Evolutionary conservation across 495 filamentous ascomycete species (phyloP), one percentile per base, ranked within the genome.

Genomic region (Penicillium mononematosum): DNA sequence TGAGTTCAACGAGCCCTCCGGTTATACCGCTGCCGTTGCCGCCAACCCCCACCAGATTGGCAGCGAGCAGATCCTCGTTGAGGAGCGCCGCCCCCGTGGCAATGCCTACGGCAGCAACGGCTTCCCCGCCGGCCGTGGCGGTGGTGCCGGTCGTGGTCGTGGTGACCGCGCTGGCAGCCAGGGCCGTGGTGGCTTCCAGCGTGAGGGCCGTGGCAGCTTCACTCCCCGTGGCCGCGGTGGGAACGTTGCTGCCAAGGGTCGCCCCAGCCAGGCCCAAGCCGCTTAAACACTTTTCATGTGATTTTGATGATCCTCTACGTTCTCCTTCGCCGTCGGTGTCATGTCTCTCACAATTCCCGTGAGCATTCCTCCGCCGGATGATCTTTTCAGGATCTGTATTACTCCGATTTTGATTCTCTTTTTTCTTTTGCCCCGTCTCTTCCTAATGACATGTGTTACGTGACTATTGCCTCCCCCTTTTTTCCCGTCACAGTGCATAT

Each of bases 1-100:
- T 58, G 95, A 98, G 67, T 98, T 95, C 68, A 85, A 84, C 62
- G 88, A 88, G 39, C 65, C 82, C 45, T 80, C 90, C 45, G 90
- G 83, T 20, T 97, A 93, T 69, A 78, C 85, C 61, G 87, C 89
- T 58, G 94, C 94, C 24, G 80, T 91, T 39, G 82, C 82, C 55
- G 89, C 85, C 55, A 98, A 94, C 77, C 92, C 95, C 10, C 91
- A 94, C 76, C 80, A 81, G 45, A 83, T 98, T 51, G 88, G 84
- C 53, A 86, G 83, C 66, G 88, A 95, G 72, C 85, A 84, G 62
- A 84, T 98, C 62, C 74, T 79, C 53, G 89, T 98, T 29, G 95
- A 98, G 71, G 90, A 92, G 71, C 92, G 94, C 61, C 90, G 90
- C 54, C 81, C 87, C 50, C 90, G 89, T 69, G 75, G 86, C 29